phyloP scores from a whole-genome alignment of 2,329 filamentous ascomycete genomes.

The Neonectria punicea region DNA sequence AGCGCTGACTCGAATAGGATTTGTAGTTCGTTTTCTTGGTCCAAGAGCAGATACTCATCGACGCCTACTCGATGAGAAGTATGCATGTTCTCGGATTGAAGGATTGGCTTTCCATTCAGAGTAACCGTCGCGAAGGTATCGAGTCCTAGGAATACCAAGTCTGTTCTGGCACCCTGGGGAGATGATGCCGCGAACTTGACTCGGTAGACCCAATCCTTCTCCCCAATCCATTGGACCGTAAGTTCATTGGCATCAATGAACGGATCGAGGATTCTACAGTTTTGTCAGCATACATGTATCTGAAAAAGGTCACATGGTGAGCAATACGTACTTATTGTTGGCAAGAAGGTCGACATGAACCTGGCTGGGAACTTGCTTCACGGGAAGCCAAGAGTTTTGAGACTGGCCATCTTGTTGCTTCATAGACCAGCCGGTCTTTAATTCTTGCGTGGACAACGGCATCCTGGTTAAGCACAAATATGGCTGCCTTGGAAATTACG shows the following conservation, averaged over 20 bases:
- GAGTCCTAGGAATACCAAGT: slow-evolving; percentile 71
- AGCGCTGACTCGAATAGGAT: slow-evolving; percentile 6
- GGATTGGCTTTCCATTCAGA: slow-evolving; percentile 63
- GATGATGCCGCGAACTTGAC: slow-evolving; percentile 46
- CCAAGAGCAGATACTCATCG: slow-evolving; percentile 64
- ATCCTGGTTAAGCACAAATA: not conserved
- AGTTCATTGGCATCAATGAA: slow-evolving; percentile 10
- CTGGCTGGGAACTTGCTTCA: slow-evolving; percentile 8
- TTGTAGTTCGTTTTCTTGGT: slow-evolving; percentile 52
- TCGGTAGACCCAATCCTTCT: slow-evolving; percentile 73
- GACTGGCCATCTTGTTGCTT: slow-evolving; percentile 1
- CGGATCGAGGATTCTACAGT: slow-evolving; percentile 4
- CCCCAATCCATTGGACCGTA: slow-evolving; percentile 66
- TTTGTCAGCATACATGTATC: not conserved
- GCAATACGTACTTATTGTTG: not conserved
- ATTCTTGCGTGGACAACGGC: not conserved
- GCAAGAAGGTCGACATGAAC: slow-evolving; percentile 9
- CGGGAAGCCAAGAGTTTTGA: slow-evolving; percentile 1
- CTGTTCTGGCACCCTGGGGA: slow-evolving; percentile 24
- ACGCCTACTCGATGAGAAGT: slow-evolving; percentile 66
- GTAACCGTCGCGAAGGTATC: slow-evolving; percentile 71
- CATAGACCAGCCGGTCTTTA: slow-evolving; percentile 10
- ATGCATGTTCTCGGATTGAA: slow-evolving; percentile 72
- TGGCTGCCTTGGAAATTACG: not conserved
- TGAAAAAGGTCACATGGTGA: not conserved